Evolutionary conservation across 306 rosid species (phyloP).

Genomic region (Cucurbita maxima): DNA sequence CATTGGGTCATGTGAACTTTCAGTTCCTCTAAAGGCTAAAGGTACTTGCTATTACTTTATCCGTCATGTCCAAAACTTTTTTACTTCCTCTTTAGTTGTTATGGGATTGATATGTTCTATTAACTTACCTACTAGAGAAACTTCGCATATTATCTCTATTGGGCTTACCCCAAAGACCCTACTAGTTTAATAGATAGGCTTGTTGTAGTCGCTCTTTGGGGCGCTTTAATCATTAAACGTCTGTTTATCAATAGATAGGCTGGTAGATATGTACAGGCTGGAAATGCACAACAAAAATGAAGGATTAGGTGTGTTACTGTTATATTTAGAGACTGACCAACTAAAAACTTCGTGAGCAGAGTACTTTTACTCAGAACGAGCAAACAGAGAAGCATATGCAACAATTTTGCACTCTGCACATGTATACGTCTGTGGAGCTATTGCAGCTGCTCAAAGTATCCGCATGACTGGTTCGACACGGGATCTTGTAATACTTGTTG

Average conservation of each 20-base stretch:
- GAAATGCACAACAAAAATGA: background rate
- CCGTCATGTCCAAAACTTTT: background rate
- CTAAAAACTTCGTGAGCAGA: conserved; percentile 30
- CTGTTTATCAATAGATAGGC: background rate
- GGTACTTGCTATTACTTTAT: conserved; percentile 27
- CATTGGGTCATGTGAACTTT: conserved; percentile 67
- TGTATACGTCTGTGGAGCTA: conserved; percentile 81
- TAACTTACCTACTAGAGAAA: background rate
- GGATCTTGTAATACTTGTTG: conserved; percentile 76
- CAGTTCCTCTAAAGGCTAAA: conserved; percentile 72
- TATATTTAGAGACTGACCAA: conserved; percentile 14
- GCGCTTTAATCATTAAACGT: background rate
- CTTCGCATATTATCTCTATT: background rate
- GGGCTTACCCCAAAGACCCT: background rate
- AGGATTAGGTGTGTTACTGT: background rate
- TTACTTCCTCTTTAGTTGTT: background rate
- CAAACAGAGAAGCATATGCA: conserved; percentile 70
- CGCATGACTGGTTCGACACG: conserved; percentile 83
- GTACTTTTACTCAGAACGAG: conserved; percentile 39
- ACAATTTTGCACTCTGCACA: conserved; percentile 83
- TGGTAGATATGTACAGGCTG: background rate
- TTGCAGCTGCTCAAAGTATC: conserved; percentile 75
- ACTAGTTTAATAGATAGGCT: background rate
- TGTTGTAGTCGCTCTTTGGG: background rate
- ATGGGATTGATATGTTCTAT: background rate